Base-by-base conservation (phyloP, 805 yeast genomes). In the Wickerhamomyces kurtzmanii region DNA sequence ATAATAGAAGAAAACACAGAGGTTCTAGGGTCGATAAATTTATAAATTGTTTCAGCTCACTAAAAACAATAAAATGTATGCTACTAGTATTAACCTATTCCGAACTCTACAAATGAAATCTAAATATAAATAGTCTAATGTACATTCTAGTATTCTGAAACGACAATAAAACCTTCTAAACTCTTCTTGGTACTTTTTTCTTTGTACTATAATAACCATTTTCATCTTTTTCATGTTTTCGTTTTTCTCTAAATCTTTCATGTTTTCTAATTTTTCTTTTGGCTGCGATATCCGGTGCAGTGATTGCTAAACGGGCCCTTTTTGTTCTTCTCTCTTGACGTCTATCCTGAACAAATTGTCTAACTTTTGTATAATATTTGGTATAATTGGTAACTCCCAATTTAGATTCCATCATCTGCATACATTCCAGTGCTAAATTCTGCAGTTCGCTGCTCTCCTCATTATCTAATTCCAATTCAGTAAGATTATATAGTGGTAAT, bases 251-350 rank as follows among this genome's bases (percentile, higher is more conserved):
- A 17, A 71, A 67, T 42, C 77, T 69, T 21, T 65, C 72, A 56
- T 87, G 93, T 51, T 81, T 83, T 54, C 65, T 77, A 44, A 83
- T 46, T 56, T 80, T 83, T 51, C 82, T 71, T 39, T 67, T 69
- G 2, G 95, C 91, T n/a, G 84, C 77, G 23, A 69, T 55, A 11
- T 80, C 94, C 1, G 97, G 97, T 4, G 79, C 81, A 13, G 65
- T 68, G 8, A 87, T 63, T 3, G 85, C 80, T 47, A 84, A 56
- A 33, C 80, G 76, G 0, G 94, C 80, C 32, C 86, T 65, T 46
- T 76, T 78, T 0, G 81, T 68, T 47, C 66, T 74, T 53, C 96
- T 72, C 27, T 84, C 93, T 33, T 68, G 67, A 44, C 96, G 70
- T 51, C 84, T 71, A 20, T 59, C 58, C 17, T 53, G 55, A 15